phyloP scores from a whole-genome alignment of 345 rosid species.

The Acer saccharum region DNA sequence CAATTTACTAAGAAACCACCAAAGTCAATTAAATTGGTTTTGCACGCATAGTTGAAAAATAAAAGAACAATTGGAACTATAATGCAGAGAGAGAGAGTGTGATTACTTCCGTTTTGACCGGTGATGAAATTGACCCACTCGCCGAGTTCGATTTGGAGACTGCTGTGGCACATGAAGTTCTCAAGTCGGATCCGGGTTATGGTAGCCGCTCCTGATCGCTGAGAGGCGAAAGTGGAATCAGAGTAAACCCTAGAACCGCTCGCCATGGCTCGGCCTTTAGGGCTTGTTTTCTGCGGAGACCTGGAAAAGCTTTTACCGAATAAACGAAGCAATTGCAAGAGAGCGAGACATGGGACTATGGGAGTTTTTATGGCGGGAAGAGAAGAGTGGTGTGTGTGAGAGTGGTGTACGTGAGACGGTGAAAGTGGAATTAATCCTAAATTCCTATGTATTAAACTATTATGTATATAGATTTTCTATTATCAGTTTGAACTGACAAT shows the following conservation, averaged over 20 bases:
- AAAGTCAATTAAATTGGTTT: neutral
- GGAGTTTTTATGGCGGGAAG: slow-evolving; percentile 20
- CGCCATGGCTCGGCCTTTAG: slow-evolving; percentile 48
- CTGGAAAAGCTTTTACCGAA: neutral
- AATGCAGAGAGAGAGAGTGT: neutral
- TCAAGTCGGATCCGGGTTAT: slow-evolving; percentile 70
- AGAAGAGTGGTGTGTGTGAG: neutral
- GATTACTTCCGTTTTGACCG: slow-evolving; percentile 91
- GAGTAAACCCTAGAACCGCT: slow-evolving; percentile 39
- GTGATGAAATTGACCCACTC: slow-evolving; percentile 92
- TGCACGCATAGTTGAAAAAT: neutral
- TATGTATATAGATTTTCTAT: too few species aligned
- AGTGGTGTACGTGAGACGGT: too few species aligned
- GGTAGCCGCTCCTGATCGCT: slow-evolving; percentile 68
- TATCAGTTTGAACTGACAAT: too few species aligned
- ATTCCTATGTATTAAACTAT: too few species aligned
- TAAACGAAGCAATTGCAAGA: neutral
- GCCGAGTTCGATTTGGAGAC: slow-evolving; percentile 79
- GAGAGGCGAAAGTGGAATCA: slow-evolving; percentile 19
- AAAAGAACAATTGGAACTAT: neutral
- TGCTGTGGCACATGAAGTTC: slow-evolving; percentile 92
- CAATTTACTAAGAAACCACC: neutral
- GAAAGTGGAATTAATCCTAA: too few species aligned
- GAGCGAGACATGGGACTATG: neutral
- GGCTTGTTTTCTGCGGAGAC: slow-evolving; percentile 13